phyloP scores from a whole-genome alignment of 1,139 yeast genomes.

The Candida sp. region DNA sequence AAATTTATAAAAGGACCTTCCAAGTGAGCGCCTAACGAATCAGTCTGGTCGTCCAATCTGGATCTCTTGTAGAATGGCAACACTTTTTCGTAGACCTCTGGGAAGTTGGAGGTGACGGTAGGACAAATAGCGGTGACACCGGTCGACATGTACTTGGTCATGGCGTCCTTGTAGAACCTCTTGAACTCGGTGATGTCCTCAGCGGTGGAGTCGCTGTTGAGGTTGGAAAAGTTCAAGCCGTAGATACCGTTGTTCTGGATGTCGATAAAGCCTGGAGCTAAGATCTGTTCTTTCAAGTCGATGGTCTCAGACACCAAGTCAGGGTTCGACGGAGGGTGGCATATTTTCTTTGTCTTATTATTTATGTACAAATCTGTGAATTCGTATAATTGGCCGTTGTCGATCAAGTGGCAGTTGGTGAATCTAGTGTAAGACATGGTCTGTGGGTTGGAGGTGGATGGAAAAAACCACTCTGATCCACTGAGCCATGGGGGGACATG shows the following conservation, averaged over 20 bases:
- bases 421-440: constrained; percentile 25
- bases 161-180: constrained; percentile 44
- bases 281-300: constrained; percentile 51
- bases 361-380: constrained; percentile 52
- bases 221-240: constrained; percentile 59
- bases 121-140: constrained; percentile 69
- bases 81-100: constrained; percentile 55
- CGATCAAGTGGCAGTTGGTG: constrained; percentile 57
- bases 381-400: constrained; percentile 46
- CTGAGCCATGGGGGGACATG: no score
- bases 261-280: constrained; percentile 67
- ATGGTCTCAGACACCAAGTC: constrained; percentile 25
- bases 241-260: constrained; percentile 67
- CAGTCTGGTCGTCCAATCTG: constrained; percentile 43
- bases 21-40: constrained; percentile 65
- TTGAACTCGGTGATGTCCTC: constrained; percentile 36
- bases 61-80: constrained; percentile 49
- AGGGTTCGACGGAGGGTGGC: constrained; percentile 21
- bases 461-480: no score
- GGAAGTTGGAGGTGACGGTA: constrained; percentile 60
- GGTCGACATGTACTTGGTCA: constrained; percentile 52
- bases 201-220: constrained; percentile 36
- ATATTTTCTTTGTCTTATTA: constrained; percentile 47
- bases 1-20: constrained; percentile 67
- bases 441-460: no score